These are phyloP conservation scores for Albizia julibrissin DNA, from an alignment of 306 rosid genomes.

Conservation along the genomic window DNA sequence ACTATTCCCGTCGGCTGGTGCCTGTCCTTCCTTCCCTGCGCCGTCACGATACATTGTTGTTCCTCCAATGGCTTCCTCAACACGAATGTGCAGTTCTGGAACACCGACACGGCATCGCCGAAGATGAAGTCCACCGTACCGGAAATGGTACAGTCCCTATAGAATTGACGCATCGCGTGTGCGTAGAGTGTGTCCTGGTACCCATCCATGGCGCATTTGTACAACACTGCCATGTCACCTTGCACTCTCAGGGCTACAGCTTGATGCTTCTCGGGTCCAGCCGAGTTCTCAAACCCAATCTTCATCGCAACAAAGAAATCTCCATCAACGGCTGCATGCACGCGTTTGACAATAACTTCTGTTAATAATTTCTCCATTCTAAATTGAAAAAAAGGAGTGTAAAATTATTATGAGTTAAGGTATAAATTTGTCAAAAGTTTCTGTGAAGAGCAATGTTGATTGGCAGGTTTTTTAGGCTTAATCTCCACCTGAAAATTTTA, in stretches of 20 bases:
- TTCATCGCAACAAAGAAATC: slow-evolving; percentile 55
- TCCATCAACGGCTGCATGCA: slow-evolving; percentile 52
- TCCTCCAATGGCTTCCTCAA: slow-evolving; percentile 53
- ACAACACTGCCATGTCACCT: slow-evolving; percentile 61
- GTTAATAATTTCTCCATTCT: not conserved
- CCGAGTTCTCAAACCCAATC: slow-evolving; percentile 73
- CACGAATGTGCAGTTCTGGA: slow-evolving; percentile 73
- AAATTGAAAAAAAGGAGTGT: not conserved
- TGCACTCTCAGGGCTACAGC: slow-evolving; percentile 80
- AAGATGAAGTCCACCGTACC: slow-evolving; percentile 79
- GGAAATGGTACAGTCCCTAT: slow-evolving; percentile 64
- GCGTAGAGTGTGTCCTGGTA: slow-evolving; percentile 72
- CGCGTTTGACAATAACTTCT: not conserved
- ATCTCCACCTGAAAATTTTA: too few species aligned
- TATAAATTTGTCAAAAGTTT: too few species aligned
- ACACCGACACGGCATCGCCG: slow-evolving; percentile 56
- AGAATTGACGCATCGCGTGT: slow-evolving; percentile 74
- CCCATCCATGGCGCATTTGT: slow-evolving; percentile 62
- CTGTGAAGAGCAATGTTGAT: too few species aligned
- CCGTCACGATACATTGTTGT: slow-evolving; percentile 69
- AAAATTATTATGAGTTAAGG: not conserved
- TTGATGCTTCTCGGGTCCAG: slow-evolving; percentile 65
- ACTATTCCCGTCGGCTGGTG: slow-evolving; percentile 62
- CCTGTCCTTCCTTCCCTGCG: slow-evolving; percentile 66
- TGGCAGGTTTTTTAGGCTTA: too few species aligned